Base-by-base conservation (phyloP, 495 filamentous ascomycete genomes). In the Daldinia grandis region DNA sequence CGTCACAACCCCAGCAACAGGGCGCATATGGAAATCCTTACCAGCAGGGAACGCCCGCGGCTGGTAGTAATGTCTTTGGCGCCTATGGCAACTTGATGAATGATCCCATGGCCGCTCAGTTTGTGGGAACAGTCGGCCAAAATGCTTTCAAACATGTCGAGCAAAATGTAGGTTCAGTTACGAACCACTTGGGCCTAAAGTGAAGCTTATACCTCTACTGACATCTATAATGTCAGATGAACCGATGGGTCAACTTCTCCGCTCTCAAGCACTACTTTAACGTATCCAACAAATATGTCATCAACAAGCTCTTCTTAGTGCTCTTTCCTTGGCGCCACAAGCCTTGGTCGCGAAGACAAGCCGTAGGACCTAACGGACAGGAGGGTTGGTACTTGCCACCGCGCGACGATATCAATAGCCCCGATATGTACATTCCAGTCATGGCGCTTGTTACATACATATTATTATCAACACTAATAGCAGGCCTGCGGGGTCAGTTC, bases 381-480 rank as follows among this genome's bases (percentile, higher is more conserved):
- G 91, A 94, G 58, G 91, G 90, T 47, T 92, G 92, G 87, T 98
- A 93, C 80, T 86, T 98, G 7, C 94, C 95, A 9, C 95, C 95
- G n/a, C 87, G 95, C 54, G 95, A 98, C 76, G 95, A 99, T 77
- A 85, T 98, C 78, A 99, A 99, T 80, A 94, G 93, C 53, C 95
- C 96, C 5, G 95, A 99, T 81, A 97, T 98, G 93, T 99, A 99
- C 85, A 98, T 99, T 71, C 95, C 95, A 30, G 85, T 91, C 73
- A 93, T 93, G 91, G 94, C 95, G 4, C 83, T 99, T 57, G 93
- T 98, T 50, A 99, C 96, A 21, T 99, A 99, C 81, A 95, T 98
- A 72, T 91, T 98, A 21, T 85, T 99, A 14, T 93, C 91, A 24
- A 92, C 94, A 3, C 84, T 98, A 31, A 83, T 98, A 63, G 94